These are phyloP conservation scores for Leccinum arenicola DNA, from an alignment of 768 basidiomycete species.

Conservation along the genomic window DNA sequence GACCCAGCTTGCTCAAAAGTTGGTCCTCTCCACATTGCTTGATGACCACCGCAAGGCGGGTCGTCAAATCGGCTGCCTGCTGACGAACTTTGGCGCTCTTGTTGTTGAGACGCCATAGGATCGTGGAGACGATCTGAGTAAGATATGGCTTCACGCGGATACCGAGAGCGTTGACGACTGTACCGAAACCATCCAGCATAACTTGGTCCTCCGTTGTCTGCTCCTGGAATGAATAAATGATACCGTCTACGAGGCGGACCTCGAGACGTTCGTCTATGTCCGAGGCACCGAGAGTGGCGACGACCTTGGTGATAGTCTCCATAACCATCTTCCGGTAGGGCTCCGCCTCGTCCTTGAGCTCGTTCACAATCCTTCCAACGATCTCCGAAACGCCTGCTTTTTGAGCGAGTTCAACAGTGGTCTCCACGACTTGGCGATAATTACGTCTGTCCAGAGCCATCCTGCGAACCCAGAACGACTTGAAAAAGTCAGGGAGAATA, in stretches of 20 bases:
- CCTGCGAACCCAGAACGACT: slow-evolving; percentile 96
- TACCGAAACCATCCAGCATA: slow-evolving; percentile 98
- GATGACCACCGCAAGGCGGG: slow-evolving; percentile 94
- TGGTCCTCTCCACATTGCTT: slow-evolving; percentile 98
- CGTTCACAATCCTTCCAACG: slow-evolving; percentile 74
- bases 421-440: slow-evolving; percentile 97
- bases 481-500: slow-evolving; percentile 99
- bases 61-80: slow-evolving; percentile 97
- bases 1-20: slow-evolving; percentile 90
- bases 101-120: slow-evolving; percentile 99
- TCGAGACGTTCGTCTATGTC: slow-evolving; percentile 97
- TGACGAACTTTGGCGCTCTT: slow-evolving; percentile 99
- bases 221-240: slow-evolving; percentile 99
- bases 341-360: slow-evolving; percentile 58
- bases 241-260: slow-evolving; percentile 92
- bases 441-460: slow-evolving; percentile 98
- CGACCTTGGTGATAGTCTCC: slow-evolving; percentile 98
- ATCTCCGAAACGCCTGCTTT: slow-evolving; percentile 97
- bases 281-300: slow-evolving; percentile 91
- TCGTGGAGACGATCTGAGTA: slow-evolving; percentile 97
- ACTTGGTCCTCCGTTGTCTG: slow-evolving; percentile 99
- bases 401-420: slow-evolving; percentile 96
- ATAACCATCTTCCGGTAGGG: slow-evolving; percentile 99
- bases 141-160: slow-evolving; percentile 98
- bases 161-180: slow-evolving; percentile 94